Base-by-base conservation (phyloP, 139 green algal species). In the Chlorokybus atmophyticus region DNA sequence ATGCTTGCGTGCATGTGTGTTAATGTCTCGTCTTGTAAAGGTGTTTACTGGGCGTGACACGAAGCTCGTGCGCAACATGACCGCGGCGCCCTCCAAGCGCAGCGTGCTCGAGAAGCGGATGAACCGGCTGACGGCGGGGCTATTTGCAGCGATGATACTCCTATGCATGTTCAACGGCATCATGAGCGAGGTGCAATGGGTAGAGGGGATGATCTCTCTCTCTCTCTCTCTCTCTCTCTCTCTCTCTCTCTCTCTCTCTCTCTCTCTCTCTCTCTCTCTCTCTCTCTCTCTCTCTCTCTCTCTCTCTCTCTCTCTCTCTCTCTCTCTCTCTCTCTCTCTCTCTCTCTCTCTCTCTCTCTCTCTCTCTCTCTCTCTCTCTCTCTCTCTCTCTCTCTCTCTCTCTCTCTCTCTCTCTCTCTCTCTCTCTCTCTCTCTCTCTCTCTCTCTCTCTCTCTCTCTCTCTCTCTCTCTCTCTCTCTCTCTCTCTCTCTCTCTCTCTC, bases 1-100 rank as follows among this genome's bases (percentile, higher is more conserved):
- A n/a, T n/a, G n/a, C n/a, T n/a, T n/a, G n/a, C n/a, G n/a, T n/a
- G n/a, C n/a, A n/a, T n/a, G n/a, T n/a, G n/a, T n/a, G n/a, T n/a
- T n/a, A n/a, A n/a, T n/a, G n/a, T n/a, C n/a, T n/a, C n/a, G n/a
- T n/a, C n/a, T n/a, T n/a, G n/a, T 14, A 10, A 10, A 44, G 35
- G 35, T 98, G 14, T 98, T 92, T 70, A 88, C 89, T 19, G 88
- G 88, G 65, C 57, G 55, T 14, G 85, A 94, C 49, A 83, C 84
- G n/a, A 81, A 88, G 26, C 32, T 75, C 27, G 78, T 87, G 64
- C 79, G 75, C 74, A 93, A 93, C 67, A 60, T 73, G 1, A 76
- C 69, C 26, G 58, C 67, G 25, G 70, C 81, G 6, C 80, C 81
- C 3, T 68, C 77, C 40, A 93, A 93, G 68, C 62, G 68, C 32